Evolutionary conservation across 176 grass and related monocot genomes (phyloP).

Genomic region (Carex pumila): DNA sequence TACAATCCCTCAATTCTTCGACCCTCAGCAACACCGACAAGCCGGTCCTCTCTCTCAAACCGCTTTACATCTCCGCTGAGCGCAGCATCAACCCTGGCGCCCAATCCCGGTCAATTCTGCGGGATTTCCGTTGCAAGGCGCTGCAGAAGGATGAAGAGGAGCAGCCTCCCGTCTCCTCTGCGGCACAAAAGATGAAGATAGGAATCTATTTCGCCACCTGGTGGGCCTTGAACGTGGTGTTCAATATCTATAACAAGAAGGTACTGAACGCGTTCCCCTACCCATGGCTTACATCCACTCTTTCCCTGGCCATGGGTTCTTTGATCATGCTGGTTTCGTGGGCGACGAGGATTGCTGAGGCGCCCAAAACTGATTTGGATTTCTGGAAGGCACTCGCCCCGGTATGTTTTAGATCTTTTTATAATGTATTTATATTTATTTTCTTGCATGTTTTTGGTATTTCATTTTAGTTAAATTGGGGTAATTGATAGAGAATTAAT

Average conservation of each 20-base stretch:
- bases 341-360: slow-evolving; percentile 58
- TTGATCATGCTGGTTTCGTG: slow-evolving; percentile 88
- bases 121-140: slow-evolving; percentile 48
- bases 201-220: slow-evolving; percentile 86
- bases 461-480: slow-evolving; percentile 23
- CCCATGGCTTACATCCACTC: slow-evolving; percentile 87
- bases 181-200: slow-evolving; percentile 60
- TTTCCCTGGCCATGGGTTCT: slow-evolving; percentile 60
- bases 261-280: slow-evolving; percentile 91
- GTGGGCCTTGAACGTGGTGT: slow-evolving; percentile 97
- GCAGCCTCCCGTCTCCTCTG: slow-evolving; percentile 17
- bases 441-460: not conserved
- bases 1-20: slow-evolving; percentile 12
- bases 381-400: slow-evolving; percentile 90
- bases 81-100: slow-evolving; percentile 11
- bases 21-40: slow-evolving; percentile 25
- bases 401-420: slow-evolving; percentile 33
- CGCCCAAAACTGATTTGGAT: slow-evolving; percentile 64
- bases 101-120: slow-evolving; percentile 32
- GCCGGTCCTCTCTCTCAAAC: slow-evolving; percentile 42
- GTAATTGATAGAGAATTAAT: not conserved
- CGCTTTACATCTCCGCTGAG: slow-evolving; percentile 50
- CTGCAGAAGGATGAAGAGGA: slow-evolving; percentile 35
- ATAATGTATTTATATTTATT: not conserved
- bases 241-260: slow-evolving; percentile 99